Conservation (phyloP, 768 basidiomycete species). For the Boletus reticulatus region DNA sequence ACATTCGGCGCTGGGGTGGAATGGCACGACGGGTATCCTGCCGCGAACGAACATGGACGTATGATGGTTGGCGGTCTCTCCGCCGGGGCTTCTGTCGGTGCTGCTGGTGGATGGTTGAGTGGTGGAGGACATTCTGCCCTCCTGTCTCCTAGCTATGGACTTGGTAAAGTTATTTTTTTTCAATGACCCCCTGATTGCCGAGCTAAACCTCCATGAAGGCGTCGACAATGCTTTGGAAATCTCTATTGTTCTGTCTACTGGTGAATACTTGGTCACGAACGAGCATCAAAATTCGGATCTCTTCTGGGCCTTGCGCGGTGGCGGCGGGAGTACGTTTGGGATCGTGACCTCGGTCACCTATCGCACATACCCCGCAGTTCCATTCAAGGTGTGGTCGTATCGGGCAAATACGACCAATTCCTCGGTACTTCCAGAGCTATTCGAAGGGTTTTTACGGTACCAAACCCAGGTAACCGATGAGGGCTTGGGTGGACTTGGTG, state of each 20-base stretch:
- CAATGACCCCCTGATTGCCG: background rate
- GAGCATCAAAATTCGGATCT: conserved; percentile 43
- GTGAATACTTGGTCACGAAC: conserved; percentile 40
- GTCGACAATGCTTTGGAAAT: conserved; percentile 50
- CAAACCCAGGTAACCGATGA: conserved; percentile 34
- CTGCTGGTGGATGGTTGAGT: conserved; percentile 49
- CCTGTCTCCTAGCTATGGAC: conserved; percentile 40
- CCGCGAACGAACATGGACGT: conserved; percentile 35
- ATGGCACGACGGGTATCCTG: conserved; percentile 45
- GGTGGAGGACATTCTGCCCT: conserved; percentile 48
- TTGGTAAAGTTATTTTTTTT: conserved; percentile 34
- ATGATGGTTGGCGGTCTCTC: conserved; percentile 45
- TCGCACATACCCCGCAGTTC: conserved; percentile 38
- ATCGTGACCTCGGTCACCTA: conserved; percentile 49
- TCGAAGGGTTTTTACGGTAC: conserved; percentile 31
- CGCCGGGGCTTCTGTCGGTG: conserved; percentile 40
- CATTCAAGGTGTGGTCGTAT: conserved; percentile 32
- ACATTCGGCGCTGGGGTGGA: conserved; percentile 45
- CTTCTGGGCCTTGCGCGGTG: conserved; percentile 55
- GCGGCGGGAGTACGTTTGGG: conserved; percentile 49
- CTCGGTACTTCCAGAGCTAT: conserved; percentile 29
- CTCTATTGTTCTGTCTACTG: conserved; percentile 43
- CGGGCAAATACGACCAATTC: conserved; percentile 33
- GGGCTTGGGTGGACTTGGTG: conserved; percentile 43
- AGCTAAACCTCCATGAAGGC: conserved; percentile 26